Percentiles rank a stretch among this genome's conserved stretches.
Evolutionary conservation across 768 basidiomycete genomes (phyloP).

Genomic region (Clitopilus hobsonii): DNA sequence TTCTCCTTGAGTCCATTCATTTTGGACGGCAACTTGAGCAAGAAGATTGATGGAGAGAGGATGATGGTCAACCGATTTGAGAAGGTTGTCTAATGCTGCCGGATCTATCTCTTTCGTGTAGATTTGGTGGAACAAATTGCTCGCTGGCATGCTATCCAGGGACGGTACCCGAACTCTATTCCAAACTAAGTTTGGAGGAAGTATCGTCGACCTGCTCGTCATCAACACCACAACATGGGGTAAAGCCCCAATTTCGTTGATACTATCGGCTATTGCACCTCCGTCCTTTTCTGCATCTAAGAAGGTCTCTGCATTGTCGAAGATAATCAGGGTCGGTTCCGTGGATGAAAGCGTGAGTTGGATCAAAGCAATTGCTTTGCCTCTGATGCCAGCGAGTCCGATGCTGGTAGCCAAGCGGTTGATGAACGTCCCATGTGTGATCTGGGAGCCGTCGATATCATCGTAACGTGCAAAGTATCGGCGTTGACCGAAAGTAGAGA

Average conservation of each 20-base stretch:
- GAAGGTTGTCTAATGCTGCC: not conserved
- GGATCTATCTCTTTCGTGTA: not conserved
- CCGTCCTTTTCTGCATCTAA: not conserved
- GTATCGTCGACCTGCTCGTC: not conserved
- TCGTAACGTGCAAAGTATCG: constrained; percentile 10
- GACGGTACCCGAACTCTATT: not conserved
- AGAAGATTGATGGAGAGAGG: constrained; percentile 3
- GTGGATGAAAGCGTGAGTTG: not conserved
- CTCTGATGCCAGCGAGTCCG: not conserved
- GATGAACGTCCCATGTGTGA: constrained; percentile 6
- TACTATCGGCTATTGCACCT: not conserved
- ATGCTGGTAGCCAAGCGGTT: constrained; percentile 1
- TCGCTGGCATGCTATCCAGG: not conserved
- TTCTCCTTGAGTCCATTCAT: not conserved
- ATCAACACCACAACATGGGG: not conserved
- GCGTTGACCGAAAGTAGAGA: constrained; percentile 2
- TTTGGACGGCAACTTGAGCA: constrained; percentile 1
- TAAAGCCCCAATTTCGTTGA: not conserved
- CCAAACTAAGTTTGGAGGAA: not conserved
- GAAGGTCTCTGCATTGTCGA: not conserved
- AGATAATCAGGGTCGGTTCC: not conserved
- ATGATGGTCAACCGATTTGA: constrained; percentile 1
- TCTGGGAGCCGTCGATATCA: constrained; percentile 7
- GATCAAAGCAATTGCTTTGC: not conserved
- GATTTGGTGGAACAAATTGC: not conserved